Base-by-base conservation (phyloP, 2,329 filamentous ascomycete genomes). In the Alternaria infectoria region DNA sequence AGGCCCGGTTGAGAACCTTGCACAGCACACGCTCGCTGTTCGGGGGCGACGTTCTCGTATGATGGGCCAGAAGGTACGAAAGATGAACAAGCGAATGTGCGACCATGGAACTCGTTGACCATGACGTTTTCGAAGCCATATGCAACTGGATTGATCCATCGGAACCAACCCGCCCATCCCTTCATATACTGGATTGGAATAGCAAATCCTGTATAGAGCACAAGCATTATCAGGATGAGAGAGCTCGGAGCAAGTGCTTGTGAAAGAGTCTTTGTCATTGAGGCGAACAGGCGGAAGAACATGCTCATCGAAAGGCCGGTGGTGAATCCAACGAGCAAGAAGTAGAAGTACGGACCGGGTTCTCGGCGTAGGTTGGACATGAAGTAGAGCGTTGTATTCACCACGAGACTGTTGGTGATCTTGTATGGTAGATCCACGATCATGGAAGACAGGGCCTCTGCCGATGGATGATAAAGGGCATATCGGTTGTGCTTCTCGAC, bases 401-500 rank as follows among this genome's bases (percentile, higher is more conserved):
- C 81, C n/a, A 72, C 44, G 1, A 84, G 70, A 15, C 74, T 73
- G 25, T 81, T 81, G 1, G 56, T 23, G 15, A 84, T 71, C 64
- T 84, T 84, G 56, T 81, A 80, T 0, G 83, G 83, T 61, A 85
- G 69, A 54, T 85, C 83, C 10, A 78, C 75, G 9, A 85, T 62
- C 36, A 83, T 77, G 2, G 67, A 66, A 2, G 70, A 59, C 12
- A 92, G 84, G 13, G 92, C 91, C 83, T 97, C 93, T 12, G 93
- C 90, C 9, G 90, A 92, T 0, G 93, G 92, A 72, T 95, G 93
- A 74, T 97, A 96, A 21, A 97, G 85, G 12, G 93, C 93, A 75
- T 96, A 97, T 54, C 90, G 87, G 54, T 85, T 80, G 69, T 97
- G 93, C 77, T 61, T 97, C 75, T 97, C 93, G 60, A 97, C 91